phyloP scores from a whole-genome alignment of 306 rosid species.

The Hippophae rhamnoides region DNA sequence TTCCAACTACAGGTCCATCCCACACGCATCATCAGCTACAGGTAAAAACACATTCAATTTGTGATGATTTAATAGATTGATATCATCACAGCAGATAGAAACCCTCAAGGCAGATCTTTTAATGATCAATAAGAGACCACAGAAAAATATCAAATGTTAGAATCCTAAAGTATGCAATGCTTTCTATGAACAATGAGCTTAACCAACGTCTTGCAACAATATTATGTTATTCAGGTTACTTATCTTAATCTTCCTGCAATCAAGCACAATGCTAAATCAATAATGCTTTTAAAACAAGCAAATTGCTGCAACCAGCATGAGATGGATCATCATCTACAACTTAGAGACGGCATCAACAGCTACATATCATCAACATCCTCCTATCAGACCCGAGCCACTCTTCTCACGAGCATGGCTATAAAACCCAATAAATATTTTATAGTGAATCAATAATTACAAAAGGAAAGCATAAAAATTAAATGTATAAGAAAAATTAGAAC shows the following conservation, averaged over 20 bases:
- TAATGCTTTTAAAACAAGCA: conserved; percentile 58
- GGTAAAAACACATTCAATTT: conserved; percentile 33
- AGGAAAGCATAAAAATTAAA: not conserved
- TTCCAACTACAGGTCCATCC: conserved; percentile 2
- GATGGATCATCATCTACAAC: conserved; percentile 60
- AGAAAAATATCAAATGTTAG: conserved; percentile 28
- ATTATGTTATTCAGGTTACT: conserved; percentile 39
- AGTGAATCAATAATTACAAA: conserved; percentile 21
- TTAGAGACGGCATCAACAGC: conserved; percentile 65
- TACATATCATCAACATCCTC: conserved; percentile 43
- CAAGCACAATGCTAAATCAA: conserved; percentile 50
- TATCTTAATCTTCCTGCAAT: conserved; percentile 34
- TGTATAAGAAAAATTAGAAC: not conserved
- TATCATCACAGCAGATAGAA: conserved; percentile 37
- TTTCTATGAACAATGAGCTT: conserved; percentile 28
- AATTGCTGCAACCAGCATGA: conserved; percentile 64
- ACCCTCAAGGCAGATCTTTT: conserved; percentile 18
- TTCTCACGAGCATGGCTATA: conserved; percentile 66
- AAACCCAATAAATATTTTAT: conserved; percentile 63
- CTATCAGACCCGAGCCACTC: conserved; percentile 52
- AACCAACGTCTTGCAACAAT: conserved; percentile 53
- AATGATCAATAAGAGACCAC: conserved; percentile 16
- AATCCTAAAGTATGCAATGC: conserved; percentile 23
- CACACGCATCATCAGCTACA: conserved; percentile 33
- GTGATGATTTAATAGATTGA: conserved; percentile 9